Evolutionary conservation across 768 basidiomycete species (phyloP).

Genomic region (Hydnomerulius pinastri): DNA sequence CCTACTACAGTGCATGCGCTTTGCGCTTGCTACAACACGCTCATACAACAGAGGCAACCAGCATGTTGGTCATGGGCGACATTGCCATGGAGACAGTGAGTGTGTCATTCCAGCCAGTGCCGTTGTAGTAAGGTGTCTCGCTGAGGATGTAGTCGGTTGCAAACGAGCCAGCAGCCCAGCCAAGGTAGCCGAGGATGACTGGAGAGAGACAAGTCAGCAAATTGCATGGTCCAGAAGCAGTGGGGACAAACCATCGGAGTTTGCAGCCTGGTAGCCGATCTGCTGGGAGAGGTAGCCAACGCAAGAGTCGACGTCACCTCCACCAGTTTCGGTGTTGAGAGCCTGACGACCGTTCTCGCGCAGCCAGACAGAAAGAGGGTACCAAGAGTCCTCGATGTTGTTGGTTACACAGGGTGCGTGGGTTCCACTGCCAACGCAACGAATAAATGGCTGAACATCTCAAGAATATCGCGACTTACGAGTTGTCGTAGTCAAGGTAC

Average conservation of each 20-base stretch:
- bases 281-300: slow-evolving; percentile 46
- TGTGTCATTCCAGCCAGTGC: slow-evolving; percentile 39
- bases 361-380: slow-evolving; percentile 50
- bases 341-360: slow-evolving; percentile 52
- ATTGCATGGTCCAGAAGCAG: no score
- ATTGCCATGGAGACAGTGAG: slow-evolving; percentile 37
- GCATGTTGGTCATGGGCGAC: slow-evolving; percentile 17
- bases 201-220: not conserved
- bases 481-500: slow-evolving; percentile 59
- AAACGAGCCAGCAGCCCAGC: slow-evolving; percentile 66
- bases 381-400: slow-evolving; percentile 50
- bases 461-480: slow-evolving; percentile 32
- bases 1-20: no score
- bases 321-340: slow-evolving; percentile 63
- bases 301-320: slow-evolving; percentile 53
- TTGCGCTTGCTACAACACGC: no score
- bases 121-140: slow-evolving; percentile 32
- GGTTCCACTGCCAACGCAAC: slow-evolving; percentile 33
- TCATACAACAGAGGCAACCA: slow-evolving; percentile 10
- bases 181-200: slow-evolving; percentile 56
- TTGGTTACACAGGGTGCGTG: slow-evolving; percentile 52
- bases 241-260: slow-evolving; percentile 45
- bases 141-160: slow-evolving; percentile 35
- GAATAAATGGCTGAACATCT: not conserved
- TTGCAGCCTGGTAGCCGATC: slow-evolving; percentile 45